A percentile compares a stretch with the other conserved stretches of the same genome.
These are phyloP conservation scores for Blastocystis sp. DNA, from an alignment of 352 stramenopile genomes.

Conservation along the genomic window DNA sequence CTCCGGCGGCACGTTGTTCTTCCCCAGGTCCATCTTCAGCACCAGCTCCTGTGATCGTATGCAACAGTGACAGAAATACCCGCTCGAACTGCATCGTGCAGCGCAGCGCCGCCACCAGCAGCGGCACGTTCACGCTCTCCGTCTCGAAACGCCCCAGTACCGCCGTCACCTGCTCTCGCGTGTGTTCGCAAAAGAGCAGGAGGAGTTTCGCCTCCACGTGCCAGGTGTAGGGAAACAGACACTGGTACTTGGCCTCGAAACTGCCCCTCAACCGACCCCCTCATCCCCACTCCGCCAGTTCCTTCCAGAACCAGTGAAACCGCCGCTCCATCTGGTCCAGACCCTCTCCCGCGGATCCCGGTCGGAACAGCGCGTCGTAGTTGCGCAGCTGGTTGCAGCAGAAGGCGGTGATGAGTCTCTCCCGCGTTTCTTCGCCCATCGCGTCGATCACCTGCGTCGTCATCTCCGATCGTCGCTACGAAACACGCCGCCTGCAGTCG, in stretches of 20 bases:
- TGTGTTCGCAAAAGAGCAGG: constrained; percentile 78
- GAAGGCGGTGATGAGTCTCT: constrained; percentile 69
- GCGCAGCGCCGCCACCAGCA: constrained; percentile 73
- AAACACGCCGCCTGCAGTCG: constrained; percentile 46
- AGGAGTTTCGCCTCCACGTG: constrained; percentile 81
- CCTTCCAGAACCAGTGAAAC: constrained; percentile 74
- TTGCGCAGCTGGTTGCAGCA: constrained; percentile 69
- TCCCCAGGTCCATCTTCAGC: constrained; percentile 57
- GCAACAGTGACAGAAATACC: constrained; percentile 65
- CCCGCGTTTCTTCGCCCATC: constrained; percentile 66
- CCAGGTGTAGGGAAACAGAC: constrained; percentile 88
- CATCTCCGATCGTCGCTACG: constrained; percentile 64
- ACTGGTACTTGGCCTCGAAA: constrained; percentile 68
- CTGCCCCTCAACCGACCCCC: not conserved
- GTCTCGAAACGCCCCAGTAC: constrained; percentile 64
- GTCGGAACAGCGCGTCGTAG: constrained; percentile 67
- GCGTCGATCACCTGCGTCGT: constrained; percentile 75
- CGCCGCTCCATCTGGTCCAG: constrained; percentile 73
- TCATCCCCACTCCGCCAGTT: constrained; percentile 62
- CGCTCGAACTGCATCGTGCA: constrained; percentile 78
- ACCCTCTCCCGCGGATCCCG: constrained; percentile 57
- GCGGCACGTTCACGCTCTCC: constrained; percentile 69
- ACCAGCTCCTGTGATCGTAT: constrained; percentile 61
- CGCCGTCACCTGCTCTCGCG: constrained; percentile 60
- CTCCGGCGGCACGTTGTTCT: constrained; percentile 59